phyloP scores from a whole-genome alignment of 768 basidiomycete species.

The Saitozyma sp. region DNA sequence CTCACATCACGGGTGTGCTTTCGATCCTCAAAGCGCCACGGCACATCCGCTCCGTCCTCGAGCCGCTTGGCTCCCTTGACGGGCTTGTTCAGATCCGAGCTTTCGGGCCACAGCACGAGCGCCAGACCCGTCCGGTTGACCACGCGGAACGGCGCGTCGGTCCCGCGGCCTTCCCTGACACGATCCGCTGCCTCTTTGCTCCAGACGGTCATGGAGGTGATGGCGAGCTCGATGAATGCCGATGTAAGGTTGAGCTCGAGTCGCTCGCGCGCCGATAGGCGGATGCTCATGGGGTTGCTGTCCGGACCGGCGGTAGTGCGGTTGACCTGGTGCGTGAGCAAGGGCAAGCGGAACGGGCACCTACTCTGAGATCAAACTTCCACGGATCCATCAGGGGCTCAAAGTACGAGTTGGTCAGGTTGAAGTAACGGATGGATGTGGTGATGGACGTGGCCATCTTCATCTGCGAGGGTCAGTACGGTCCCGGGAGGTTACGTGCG shows the following conservation, averaged over 20 bases:
- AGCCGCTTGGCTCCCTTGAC: conserved; percentile 62
- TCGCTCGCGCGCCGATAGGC: conserved; percentile 72
- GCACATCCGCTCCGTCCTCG: conserved; percentile 70
- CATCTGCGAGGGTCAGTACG: conserved; percentile 59
- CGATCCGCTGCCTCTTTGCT: conserved; percentile 67
- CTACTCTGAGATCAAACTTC: conserved; percentile 75
- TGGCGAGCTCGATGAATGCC: conserved; percentile 80
- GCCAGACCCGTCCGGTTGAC: conserved; percentile 86
- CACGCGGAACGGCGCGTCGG: conserved; percentile 89
- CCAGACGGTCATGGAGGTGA: conserved; percentile 71
- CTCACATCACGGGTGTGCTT: conserved; percentile 85
- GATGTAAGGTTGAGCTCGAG: conserved; percentile 89
- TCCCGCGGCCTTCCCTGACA: conserved; percentile 75
- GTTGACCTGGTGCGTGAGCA: conserved; percentile 23
- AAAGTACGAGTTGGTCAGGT: conserved; percentile 96
- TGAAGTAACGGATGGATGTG: conserved; percentile 90
- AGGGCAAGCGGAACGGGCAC: conserved; percentile 12
- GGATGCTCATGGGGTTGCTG: conserved; percentile 57
- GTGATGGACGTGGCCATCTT: conserved; percentile 79
- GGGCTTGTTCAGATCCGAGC: conserved; percentile 60
- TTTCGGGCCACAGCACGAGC: conserved; percentile 80
- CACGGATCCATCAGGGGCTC: conserved; percentile 97
- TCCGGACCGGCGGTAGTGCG: conserved; percentile 38
- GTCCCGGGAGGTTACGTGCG: neutral
- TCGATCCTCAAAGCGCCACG: conserved; percentile 98